phyloP scores from a whole-genome alignment of 1,139 yeast genomes.

The Candida mesenterica region DNA sequence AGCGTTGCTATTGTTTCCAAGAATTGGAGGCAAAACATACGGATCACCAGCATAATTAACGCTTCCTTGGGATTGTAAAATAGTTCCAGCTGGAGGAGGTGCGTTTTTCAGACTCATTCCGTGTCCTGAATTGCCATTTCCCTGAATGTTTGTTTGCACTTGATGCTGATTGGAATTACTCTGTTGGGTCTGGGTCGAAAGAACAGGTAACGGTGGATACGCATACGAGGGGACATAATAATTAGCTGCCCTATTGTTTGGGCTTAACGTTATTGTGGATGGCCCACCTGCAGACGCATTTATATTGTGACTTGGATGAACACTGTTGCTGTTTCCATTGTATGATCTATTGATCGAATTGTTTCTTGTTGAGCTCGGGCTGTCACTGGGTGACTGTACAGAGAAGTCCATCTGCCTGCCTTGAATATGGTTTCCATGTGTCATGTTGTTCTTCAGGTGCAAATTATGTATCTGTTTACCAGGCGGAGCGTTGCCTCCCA shows the following conservation, averaged over 20 bases:
- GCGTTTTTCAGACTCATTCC: not conserved
- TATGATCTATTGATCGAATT: constrained; percentile 6
- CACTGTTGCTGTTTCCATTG: constrained; percentile 1
- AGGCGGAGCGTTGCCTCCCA: constrained; percentile 1
- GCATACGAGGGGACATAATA: constrained; percentile 8
- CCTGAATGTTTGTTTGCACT: not conserved
- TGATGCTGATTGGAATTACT: not conserved
- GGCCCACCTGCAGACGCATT: too few species aligned
- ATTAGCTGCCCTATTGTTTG: constrained; percentile 2
- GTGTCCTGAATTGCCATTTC: not conserved
- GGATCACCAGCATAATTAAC: constrained; percentile 5
- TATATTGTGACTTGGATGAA: not conserved
- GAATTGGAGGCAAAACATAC: constrained; percentile 10
- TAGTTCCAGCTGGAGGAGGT: constrained; percentile 1
- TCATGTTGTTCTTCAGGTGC: not conserved
- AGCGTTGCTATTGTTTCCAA: constrained; percentile 1
- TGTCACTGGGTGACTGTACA: not conserved
- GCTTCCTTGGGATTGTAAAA: constrained; percentile 2
- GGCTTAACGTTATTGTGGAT: not conserved
- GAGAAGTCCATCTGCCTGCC: not conserved
- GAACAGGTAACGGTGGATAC: constrained; percentile 6
- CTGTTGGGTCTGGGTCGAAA: constrained; percentile 8
- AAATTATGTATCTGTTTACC: constrained; percentile 3
- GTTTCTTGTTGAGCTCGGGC: constrained; percentile 6
- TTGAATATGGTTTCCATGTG: not conserved